Percentiles rank a stretch among this genome's conserved stretches.
Conservation (phyloP, 108 stramenopile genomes). For the Skeletonema menzelii region DNA sequence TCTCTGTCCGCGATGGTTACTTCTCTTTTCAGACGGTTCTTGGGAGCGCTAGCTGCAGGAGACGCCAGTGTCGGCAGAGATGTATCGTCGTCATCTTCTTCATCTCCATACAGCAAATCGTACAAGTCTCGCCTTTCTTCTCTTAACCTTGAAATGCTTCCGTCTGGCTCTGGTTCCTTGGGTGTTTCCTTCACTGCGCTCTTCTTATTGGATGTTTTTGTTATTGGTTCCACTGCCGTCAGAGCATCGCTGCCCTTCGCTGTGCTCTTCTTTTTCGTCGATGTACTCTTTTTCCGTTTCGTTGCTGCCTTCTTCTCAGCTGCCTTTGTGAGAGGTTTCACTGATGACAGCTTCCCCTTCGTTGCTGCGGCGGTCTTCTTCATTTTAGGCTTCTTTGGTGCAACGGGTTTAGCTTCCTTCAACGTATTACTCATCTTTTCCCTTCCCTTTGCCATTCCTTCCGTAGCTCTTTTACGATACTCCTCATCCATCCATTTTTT, state of each 20-base stretch:
- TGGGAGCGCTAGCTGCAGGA: slow-evolving; percentile 9
- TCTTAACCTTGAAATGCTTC: slow-evolving; percentile 59
- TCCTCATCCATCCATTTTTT: slow-evolving; percentile 79
- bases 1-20: background rate
- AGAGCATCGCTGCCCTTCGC: slow-evolving; percentile 6
- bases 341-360: background rate
- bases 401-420: slow-evolving; percentile 18
- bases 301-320: background rate
- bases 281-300: slow-evolving; percentile 21
- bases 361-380: slow-evolving; percentile 2
- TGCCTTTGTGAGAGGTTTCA: slow-evolving; percentile 6
- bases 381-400: slow-evolving; percentile 25
- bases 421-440: slow-evolving; percentile 7
- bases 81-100: slow-evolving; percentile 45
- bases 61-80: background rate
- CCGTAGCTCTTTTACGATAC: slow-evolving; percentile 66
- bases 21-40: background rate
- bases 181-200: slow-evolving; percentile 13
- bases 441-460: slow-evolving; percentile 55
- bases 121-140: slow-evolving; percentile 85
- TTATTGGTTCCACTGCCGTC: slow-evolving; percentile 16
- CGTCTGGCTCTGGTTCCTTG: slow-evolving; percentile 53
- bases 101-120: slow-evolving; percentile 82
- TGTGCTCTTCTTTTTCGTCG: slow-evolving; percentile 16
- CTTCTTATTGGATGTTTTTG: slow-evolving; percentile 13